Conservation (phyloP, 2,329 filamentous ascomycete genomes). For the Colletotrichum sp. region DNA sequence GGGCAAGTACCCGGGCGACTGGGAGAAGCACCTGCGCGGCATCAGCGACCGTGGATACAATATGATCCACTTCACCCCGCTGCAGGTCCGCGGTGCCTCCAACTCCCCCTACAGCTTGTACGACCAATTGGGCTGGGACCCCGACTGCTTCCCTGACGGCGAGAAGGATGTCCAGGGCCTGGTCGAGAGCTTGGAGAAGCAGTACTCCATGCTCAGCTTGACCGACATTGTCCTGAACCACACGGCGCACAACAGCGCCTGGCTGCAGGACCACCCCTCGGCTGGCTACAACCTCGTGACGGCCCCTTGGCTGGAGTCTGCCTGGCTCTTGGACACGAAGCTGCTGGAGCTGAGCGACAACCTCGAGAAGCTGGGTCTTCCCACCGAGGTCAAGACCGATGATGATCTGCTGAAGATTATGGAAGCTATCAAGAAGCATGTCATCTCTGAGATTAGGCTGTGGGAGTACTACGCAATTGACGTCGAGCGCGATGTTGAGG, state of each 20-base stretch:
- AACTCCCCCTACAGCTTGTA: slow-evolving; percentile 98
- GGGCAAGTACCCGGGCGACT: slow-evolving; percentile 88
- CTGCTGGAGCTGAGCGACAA: slow-evolving; percentile 78
- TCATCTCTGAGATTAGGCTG: slow-evolving; percentile 77
- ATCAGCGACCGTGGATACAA: slow-evolving; percentile 95
- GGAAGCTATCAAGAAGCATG: slow-evolving; percentile 81
- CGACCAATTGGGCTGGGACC: slow-evolving; percentile 89
- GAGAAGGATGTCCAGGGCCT: slow-evolving; percentile 81
- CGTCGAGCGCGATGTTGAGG: slow-evolving; percentile 73
- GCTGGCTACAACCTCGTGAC: slow-evolving; percentile 94
- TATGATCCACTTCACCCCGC: slow-evolving; percentile 97
- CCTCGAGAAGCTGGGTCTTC: slow-evolving; percentile 74
- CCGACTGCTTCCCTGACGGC: slow-evolving; percentile 79
- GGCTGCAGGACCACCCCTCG: slow-evolving; percentile 93
- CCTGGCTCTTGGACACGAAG: slow-evolving; percentile 65
- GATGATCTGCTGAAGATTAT: slow-evolving; percentile 83
- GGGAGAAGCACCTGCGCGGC: slow-evolving; percentile 86
- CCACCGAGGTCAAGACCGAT: slow-evolving; percentile 71
- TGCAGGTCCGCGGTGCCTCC: slow-evolving; percentile 86
- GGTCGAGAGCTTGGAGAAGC: slow-evolving; percentile 80
- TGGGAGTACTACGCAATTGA: slow-evolving; percentile 96
- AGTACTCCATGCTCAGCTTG: slow-evolving; percentile 84
- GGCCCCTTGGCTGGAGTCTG: slow-evolving; percentile 77
- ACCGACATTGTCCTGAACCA: slow-evolving; percentile 99
- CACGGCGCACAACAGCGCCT: slow-evolving; percentile 93